These are phyloP conservation scores for Penicillium pulvis DNA, from an alignment of 495 filamentous ascomycete genomes.

Conservation along the genomic window DNA sequence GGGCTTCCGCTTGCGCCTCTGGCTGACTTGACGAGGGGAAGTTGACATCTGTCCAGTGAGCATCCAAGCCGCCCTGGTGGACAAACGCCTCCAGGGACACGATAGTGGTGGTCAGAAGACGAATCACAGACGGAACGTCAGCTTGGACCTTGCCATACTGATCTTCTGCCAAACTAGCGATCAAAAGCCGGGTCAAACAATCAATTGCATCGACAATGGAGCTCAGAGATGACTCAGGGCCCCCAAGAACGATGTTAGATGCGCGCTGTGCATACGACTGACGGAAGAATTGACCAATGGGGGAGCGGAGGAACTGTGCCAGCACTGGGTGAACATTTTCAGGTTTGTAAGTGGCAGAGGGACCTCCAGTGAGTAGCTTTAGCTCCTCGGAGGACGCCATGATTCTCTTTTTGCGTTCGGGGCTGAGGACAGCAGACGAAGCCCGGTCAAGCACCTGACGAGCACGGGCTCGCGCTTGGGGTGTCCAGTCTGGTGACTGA, in stretches of 20 bases:
- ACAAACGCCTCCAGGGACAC: conserved; percentile 70
- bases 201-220: conserved; percentile 70
- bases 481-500: conserved; percentile 55
- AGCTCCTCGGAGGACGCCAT: conserved; percentile 39
- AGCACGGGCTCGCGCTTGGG: conserved; percentile 42
- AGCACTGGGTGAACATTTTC: conserved; percentile 43
- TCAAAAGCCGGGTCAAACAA: conserved; percentile 66
- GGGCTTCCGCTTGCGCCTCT: conserved; percentile 40
- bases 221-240: conserved; percentile 64
- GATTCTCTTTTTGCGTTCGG: conserved; percentile 45
- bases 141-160: conserved; percentile 81
- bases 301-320: conserved; percentile 44
- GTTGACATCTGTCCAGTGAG: conserved; percentile 83
- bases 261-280: conserved; percentile 66
- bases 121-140: conserved; percentile 71
- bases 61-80: conserved; percentile 48
- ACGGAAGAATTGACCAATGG: conserved; percentile 69
- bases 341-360: conserved; percentile 34
- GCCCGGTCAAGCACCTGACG: conserved; percentile 46
- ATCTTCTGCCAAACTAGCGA: conserved; percentile 79
- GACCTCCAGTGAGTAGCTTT: conserved; percentile 40
- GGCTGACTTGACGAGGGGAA: conserved; percentile 46
- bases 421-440: conserved; percentile 43
- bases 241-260: conserved; percentile 64
- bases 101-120: conserved; percentile 67